These are phyloP conservation scores for Alternaria gansuensis DNA, from an alignment of 2,329 filamentous ascomycete genomes.

Conservation along the genomic window DNA sequence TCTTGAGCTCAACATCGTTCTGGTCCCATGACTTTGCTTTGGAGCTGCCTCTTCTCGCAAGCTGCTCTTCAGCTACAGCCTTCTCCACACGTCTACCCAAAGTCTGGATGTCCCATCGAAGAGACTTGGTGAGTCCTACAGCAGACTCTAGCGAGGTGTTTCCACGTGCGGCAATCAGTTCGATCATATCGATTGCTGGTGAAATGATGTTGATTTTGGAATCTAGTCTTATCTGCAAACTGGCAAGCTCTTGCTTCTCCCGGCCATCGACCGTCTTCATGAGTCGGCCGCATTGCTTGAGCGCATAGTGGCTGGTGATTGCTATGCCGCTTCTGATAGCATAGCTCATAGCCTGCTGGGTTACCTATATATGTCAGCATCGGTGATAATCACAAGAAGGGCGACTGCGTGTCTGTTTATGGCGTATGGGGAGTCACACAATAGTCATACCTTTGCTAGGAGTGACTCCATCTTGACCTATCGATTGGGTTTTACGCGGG, in stretches of 20 bases:
- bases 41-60: conserved; percentile 55
- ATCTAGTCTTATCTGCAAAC: conserved; percentile 77
- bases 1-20: conserved; percentile 70
- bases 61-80: conserved; percentile 71
- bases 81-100: conserved; percentile 78
- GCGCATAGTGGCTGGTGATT: conserved; percentile 84
- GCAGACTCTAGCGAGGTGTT: conserved; percentile 86
- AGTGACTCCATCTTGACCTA: conserved; percentile 73
- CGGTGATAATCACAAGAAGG: background rate
- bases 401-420: background rate
- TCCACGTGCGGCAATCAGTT: conserved; percentile 82
- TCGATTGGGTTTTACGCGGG: conserved; percentile 10
- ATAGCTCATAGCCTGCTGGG: conserved; percentile 87
- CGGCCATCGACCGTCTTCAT: conserved; percentile 76
- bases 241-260: conserved; percentile 74
- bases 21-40: conserved; percentile 62
- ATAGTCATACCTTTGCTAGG: conserved; percentile 63
- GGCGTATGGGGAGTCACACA: conserved; percentile 12
- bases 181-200: conserved; percentile 89
- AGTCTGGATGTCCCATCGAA: conserved; percentile 83
- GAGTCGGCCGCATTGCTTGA: conserved; percentile 80
- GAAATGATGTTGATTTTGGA: conserved; percentile 92
- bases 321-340: conserved; percentile 85
- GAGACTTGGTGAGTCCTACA: conserved; percentile 79
- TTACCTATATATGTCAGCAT: conserved; percentile 60